Base-by-base conservation (phyloP, 306 rosid species). In the Quercus aquifolioides region DNA sequence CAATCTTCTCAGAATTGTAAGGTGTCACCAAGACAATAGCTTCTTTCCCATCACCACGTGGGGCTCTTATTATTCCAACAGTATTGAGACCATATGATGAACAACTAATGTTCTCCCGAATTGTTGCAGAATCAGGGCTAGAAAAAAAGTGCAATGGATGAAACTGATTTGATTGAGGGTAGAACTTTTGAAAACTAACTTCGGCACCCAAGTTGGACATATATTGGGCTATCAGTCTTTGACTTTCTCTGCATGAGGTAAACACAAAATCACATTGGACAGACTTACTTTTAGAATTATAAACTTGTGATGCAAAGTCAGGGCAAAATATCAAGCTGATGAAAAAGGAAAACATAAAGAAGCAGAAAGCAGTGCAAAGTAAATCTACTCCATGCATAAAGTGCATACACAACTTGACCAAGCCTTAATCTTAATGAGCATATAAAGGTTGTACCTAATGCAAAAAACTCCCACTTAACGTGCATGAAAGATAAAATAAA, bases 41-140 rank as follows among this genome's bases (percentile, higher is more conserved):
- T 92, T 95, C 99, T 84, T 92, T 95, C 73, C 99, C 99, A 89
- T 95, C 99, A 74, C 96, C 97, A 6, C 91, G 94, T 2, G 98
- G 93, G 25, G 99, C 99, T 87, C 98, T 89, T 72, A 92, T 85
- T 78, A 95, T 95, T 75, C 99, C 99, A 86, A 89, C 83, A 58
- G 91, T 86, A 87, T 91, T 91, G 46, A 88, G 79, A 59, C 97
- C 98, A 20, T 79, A 78, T 19, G 86, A 86, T 62, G 91, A 85
- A 82, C 98, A 92, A 67, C 91, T 90, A 31, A 81, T 63, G 54
- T 91, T 93, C 83, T 83, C 86, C 81, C 78, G 74, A n/a, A 83
- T 10, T 46, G 78, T 78, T 69, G 88, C 83, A 12, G 92, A 89
- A 90, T 89, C 90, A 13, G 95, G 89, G 82, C 87, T 84, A 64